Evolutionary conservation across 179 eudicot genomes (phyloP).

Genomic region (Vitellaria paradoxa): DNA sequence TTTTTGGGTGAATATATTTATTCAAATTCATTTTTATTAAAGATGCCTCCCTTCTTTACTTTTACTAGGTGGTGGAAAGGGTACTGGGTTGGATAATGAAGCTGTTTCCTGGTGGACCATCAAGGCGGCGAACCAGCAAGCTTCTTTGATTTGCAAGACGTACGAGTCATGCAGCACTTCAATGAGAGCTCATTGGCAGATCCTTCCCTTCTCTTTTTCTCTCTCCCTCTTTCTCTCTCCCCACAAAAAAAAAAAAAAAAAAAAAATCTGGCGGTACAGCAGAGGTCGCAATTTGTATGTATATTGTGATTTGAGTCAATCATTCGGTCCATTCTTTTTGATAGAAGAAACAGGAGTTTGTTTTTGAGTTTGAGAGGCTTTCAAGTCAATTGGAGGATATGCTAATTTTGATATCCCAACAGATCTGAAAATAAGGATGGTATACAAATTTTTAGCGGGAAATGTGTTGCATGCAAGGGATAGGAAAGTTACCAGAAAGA

Average conservation of each 20-base stretch:
- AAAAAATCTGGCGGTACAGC: constrained; percentile 13
- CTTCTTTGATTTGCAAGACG: constrained; percentile 25
- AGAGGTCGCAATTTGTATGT: constrained; percentile 21
- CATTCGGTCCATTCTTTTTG: constrained; percentile 30
- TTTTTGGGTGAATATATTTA: not conserved
- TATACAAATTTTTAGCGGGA: not conserved
- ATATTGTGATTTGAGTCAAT: constrained; percentile 17
- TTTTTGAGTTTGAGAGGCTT: constrained; percentile 15
- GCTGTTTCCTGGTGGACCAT: constrained; percentile 90
- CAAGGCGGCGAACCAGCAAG: constrained; percentile 66
- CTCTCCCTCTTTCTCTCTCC: too few species aligned
- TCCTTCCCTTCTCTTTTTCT: constrained; percentile 9
- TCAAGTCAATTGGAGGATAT: constrained; percentile 13
- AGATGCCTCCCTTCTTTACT: not conserved
- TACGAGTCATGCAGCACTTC: not conserved
- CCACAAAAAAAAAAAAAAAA: too few species aligned
- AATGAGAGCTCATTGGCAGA: constrained; percentile 9
- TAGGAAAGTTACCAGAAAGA: not conserved
- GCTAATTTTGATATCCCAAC: constrained; percentile 17
- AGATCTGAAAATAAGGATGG: constrained; percentile 18
- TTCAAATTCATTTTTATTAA: not conserved
- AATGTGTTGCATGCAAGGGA: not conserved
- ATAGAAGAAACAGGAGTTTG: constrained; percentile 13
- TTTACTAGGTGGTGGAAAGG: constrained; percentile 73
- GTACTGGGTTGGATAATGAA: constrained; percentile 98